Percentiles rank a stretch among this genome's conserved stretches.
These are phyloP conservation scores for Cyathus striatus DNA, from an alignment of 768 basidiomycete genomes.

Conservation along the genomic window DNA sequence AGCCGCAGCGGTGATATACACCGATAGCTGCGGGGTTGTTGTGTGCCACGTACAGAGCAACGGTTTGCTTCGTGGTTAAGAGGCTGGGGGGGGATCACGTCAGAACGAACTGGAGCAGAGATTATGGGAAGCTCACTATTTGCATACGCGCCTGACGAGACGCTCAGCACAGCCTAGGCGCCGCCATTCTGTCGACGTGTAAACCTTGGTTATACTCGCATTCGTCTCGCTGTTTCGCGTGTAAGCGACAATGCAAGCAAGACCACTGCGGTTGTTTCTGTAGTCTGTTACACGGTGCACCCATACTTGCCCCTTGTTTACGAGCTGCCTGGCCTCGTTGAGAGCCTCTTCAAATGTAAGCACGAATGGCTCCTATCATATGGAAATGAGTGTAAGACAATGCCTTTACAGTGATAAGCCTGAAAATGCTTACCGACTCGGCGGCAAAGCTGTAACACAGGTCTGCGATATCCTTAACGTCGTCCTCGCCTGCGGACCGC, in stretches of 20 bases:
- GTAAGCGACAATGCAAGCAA: slow-evolving; percentile 65
- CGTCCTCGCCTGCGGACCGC: slow-evolving; percentile 34
- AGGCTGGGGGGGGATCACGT: slow-evolving; percentile 24
- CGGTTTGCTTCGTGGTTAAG: slow-evolving; percentile 30
- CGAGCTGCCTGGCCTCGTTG: slow-evolving; percentile 46
- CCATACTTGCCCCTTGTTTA: slow-evolving; percentile 49
- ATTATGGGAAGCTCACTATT: slow-evolving; percentile 33
- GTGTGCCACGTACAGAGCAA: slow-evolving; percentile 67
- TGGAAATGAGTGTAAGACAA: slow-evolving; percentile 4
- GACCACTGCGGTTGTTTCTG: slow-evolving; percentile 19
- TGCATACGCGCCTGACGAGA: slow-evolving; percentile 54
- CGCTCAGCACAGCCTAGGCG: slow-evolving; percentile 53
- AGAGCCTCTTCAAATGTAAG: slow-evolving; percentile 36
- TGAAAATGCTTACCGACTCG: slow-evolving; percentile 43
- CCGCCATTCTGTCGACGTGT: slow-evolving; percentile 50
- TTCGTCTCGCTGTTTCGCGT: slow-evolving; percentile 55
- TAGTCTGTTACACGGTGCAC: slow-evolving; percentile 41
- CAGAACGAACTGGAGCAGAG: not conserved
- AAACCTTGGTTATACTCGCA: slow-evolving; percentile 70
- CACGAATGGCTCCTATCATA: slow-evolving; percentile 47
- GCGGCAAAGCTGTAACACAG: slow-evolving; percentile 54
- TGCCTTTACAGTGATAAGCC: not conserved
- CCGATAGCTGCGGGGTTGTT: slow-evolving; percentile 39
- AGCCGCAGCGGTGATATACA: slow-evolving; percentile 65
- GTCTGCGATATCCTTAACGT: slow-evolving; percentile 32